Base-by-base conservation (phyloP, 805 yeast species). In the Saccharomycopsis selenospora region DNA sequence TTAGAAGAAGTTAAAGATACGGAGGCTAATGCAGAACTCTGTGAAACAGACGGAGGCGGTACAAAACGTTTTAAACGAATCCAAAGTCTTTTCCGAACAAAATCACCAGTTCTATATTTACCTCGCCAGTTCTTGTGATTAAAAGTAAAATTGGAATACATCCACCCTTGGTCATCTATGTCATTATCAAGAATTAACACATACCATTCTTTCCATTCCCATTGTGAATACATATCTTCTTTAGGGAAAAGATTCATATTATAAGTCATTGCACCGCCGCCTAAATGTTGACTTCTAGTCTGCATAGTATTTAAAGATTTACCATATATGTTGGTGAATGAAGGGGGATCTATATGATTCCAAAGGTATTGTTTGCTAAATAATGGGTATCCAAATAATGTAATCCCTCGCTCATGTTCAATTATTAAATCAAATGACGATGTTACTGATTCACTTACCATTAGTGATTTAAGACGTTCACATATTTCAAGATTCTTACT, bases 101-200 rank as follows among this genome's bases (percentile, higher is more conserved):
- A 74, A 50, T 80, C 74, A 1, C 84, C 82, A 51, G 75, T 66
- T 54, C 70, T 68, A 42, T 72, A 69, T 57, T 74, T 76, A 2
- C 85, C 86, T 56, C 79, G 77, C 95, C 95, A 85, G 42, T 62
- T 59, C 23, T 55, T 56, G 18, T 75, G 65, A 7, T 66, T 61
- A 51, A 80, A 75, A 22, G 71, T 55, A 64, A 75, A 67, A 2
- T 50, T 50, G 49, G 84, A 71, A 58, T 85, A 86, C 27, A 72
- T 61, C 95, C 95, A 85, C n/a, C 95, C 95, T 58, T 82, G 85
- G 57, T 84, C 90, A 61, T 85, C 95, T 18, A 78, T 83, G 58
- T 84, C 88, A 20, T 53, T 51, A 38, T 65, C 63, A 43, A 68
- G 62, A 91, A 86, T 82, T 50, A 81, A 70, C 2, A 83, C 81